These are phyloP conservation scores for Pouteria campechiana DNA, from an alignment of 179 eudicot genomes.

Conservation along the genomic window DNA sequence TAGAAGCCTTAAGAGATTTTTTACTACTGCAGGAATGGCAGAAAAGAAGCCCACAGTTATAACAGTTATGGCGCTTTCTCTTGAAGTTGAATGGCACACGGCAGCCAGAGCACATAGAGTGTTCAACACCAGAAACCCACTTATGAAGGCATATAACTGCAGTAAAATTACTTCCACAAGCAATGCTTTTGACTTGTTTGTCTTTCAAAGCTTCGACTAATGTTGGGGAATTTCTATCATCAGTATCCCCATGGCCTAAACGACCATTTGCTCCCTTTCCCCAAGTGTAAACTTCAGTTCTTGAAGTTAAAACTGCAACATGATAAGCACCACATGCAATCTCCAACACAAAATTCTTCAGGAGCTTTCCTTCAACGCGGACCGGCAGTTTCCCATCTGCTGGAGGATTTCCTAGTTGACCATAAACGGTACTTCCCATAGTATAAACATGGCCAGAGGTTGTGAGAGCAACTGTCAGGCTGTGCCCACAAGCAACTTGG, in stretches of 20 bases:
- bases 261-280: conserved; percentile 96
- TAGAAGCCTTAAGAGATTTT: conserved; percentile 87
- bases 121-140: conserved; percentile 93
- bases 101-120: conserved; percentile 96
- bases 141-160: conserved; percentile 94
- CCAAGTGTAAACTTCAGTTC: conserved; percentile 97
- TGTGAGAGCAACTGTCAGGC: conserved; percentile 87
- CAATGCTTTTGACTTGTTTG: conserved; percentile 88
- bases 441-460: conserved; percentile 86
- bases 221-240: conserved; percentile 72
- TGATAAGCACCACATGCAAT: conserved; percentile 95
- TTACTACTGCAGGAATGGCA: conserved; percentile 92
- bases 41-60: conserved; percentile 86
- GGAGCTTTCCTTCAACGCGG: conserved; percentile 72
- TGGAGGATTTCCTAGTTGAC: conserved; percentile 83
- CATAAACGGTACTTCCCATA: conserved; percentile 93
- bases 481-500: conserved; percentile 88
- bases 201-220: conserved; percentile 87
- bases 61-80: conserved; percentile 95
- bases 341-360: conserved; percentile 73
- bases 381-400: conserved; percentile 76
- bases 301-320: conserved; percentile 80
- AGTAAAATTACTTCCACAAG: conserved; percentile 89
- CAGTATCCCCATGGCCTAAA: conserved; percentile 87
- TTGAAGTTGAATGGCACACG: conserved; percentile 86